Evolutionary conservation across 2,329 filamentous ascomycete genomes (phyloP).

Genomic region (Pseudophaeomoniella oleicola): DNA sequence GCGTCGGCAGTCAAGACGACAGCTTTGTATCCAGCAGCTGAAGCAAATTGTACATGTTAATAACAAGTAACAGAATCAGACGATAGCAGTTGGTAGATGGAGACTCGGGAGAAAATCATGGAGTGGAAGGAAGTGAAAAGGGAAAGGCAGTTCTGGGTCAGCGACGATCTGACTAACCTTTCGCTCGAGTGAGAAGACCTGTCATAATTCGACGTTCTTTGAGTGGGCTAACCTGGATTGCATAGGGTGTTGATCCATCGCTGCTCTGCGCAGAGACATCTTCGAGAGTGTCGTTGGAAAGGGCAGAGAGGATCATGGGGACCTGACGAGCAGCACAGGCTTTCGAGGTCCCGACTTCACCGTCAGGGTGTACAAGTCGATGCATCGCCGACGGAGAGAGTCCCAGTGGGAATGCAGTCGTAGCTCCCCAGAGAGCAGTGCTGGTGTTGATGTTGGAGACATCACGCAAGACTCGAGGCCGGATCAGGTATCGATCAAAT

Average conservation of each 20-base stretch:
- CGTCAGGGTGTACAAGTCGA: conserved; percentile 36
- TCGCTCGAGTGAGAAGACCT: conserved; percentile 26
- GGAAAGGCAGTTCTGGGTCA: too few relatives aligned
- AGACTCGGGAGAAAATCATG: too few relatives aligned
- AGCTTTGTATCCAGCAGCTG: conserved; percentile 38
- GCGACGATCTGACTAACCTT: too few relatives aligned
- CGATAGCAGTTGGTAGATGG: too few relatives aligned
- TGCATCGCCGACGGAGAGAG: conserved; percentile 41
- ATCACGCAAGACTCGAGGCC: conserved; percentile 22
- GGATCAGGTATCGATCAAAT: conserved; percentile 34
- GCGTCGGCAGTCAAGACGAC: conserved; percentile 41
- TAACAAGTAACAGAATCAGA: too few relatives aligned
- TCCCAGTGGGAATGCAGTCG: conserved; percentile 35
- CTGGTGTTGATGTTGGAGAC: conserved; percentile 22
- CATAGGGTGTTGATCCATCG: conserved; percentile 29
- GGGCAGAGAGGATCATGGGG: conserved; percentile 34
- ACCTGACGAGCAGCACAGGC: conserved; percentile 29
- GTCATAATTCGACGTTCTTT: conserved; percentile 30
- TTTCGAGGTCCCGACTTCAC: conserved; percentile 34
- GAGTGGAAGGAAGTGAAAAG: too few relatives aligned
- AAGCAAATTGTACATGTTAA: too few relatives aligned
- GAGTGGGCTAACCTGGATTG: conserved; percentile 40
- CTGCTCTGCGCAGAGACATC: conserved; percentile 24
- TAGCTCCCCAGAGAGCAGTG: conserved; percentile 29
- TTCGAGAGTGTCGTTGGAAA: conserved; percentile 29